A percentile compares a stretch with the other conserved stretches of the same genome.
Conservation (phyloP, 176 grass and related monocot genomes). For the Eragrostis curvula region DNA sequence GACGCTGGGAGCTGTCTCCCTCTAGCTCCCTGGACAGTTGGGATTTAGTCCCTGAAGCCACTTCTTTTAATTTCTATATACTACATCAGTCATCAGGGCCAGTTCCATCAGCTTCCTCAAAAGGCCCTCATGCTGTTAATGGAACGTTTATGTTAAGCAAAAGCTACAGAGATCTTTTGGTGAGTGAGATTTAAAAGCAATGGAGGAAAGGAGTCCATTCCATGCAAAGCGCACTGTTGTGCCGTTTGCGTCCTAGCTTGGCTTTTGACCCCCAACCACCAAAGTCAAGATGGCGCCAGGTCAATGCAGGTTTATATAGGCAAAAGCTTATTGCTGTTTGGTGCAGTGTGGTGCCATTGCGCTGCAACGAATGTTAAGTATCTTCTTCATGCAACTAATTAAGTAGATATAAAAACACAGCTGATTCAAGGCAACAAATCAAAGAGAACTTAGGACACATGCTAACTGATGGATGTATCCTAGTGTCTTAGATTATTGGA, state of each 20-base stretch:
- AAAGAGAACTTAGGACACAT: too few species aligned
- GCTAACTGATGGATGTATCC: too few species aligned
- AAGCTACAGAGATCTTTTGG: constrained; percentile 18
- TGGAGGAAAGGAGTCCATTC: constrained; percentile 19
- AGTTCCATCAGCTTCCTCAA: not conserved
- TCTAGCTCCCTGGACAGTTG: constrained; percentile 30
- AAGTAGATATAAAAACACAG: too few species aligned
- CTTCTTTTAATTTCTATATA: too few species aligned
- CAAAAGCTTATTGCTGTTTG: too few species aligned
- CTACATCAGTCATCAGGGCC: constrained; percentile 29
- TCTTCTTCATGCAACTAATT: too few species aligned
- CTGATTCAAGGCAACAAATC: too few species aligned
- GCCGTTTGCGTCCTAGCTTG: constrained; percentile 34
- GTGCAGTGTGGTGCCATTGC: too few species aligned
- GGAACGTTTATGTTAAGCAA: constrained; percentile 18
- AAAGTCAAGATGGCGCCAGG: constrained; percentile 31
- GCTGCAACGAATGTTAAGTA: too few species aligned
- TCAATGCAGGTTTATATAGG: too few species aligned
- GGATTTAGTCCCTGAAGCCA: not conserved
- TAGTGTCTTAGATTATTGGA: too few species aligned
- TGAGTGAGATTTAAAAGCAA: constrained; percentile 53
- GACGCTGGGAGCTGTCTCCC: constrained; percentile 59
- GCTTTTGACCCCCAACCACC: constrained; percentile 44
- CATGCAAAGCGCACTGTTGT: constrained; percentile 35
- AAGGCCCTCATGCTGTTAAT: constrained; percentile 31